Percentiles rank a stretch among this genome's conserved stretches.
Evolutionary conservation across 78 protist species (phyloP).

Genomic region (Planoprotostelium fungivorum): DNA sequence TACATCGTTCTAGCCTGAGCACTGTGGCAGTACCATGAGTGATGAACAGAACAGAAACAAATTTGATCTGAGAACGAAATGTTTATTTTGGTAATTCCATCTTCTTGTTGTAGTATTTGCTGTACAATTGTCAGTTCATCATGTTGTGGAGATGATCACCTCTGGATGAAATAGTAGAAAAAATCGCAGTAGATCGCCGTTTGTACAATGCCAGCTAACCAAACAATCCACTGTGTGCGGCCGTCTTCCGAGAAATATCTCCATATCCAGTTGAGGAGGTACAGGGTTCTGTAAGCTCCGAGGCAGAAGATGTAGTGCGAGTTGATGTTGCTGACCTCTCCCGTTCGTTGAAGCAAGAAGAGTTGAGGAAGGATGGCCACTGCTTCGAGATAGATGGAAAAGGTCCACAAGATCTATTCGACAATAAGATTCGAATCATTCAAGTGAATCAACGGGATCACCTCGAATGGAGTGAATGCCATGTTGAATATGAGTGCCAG

Average conservation of each 20-base stretch:
- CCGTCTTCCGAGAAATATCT: conserved; percentile 70
- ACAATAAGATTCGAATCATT: not conserved
- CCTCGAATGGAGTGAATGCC: not conserved
- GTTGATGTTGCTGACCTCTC: conserved; percentile 78
- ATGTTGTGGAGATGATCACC: conserved; percentile 7
- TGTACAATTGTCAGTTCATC: not conserved
- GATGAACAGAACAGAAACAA: no score
- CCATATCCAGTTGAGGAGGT: conserved; percentile 93
- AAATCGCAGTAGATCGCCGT: conserved; percentile 89
- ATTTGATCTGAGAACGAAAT: no score
- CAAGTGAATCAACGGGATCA: no score
- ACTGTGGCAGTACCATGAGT: no score
- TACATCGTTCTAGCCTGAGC: no score
- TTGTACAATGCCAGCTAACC: conserved; percentile 83
- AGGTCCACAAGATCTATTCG: conserved; percentile 87
- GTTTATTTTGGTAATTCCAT: not conserved
- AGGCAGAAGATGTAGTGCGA: conserved; percentile 79
- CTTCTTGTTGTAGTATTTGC: not conserved
- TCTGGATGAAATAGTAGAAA: conserved; percentile 87
- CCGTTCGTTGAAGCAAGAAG: conserved; percentile 73
- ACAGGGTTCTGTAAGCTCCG: conserved; percentile 88
- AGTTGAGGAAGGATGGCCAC: conserved; percentile 97
- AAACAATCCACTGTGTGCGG: conserved; percentile 65
- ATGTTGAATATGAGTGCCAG: conserved; percentile 52
- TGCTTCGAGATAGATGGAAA: conserved; percentile 91